A percentile compares a stretch with the other conserved stretches of the same genome.
Conservation (phyloP, 306 rosid genomes). For the Inga laurina region DNA sequence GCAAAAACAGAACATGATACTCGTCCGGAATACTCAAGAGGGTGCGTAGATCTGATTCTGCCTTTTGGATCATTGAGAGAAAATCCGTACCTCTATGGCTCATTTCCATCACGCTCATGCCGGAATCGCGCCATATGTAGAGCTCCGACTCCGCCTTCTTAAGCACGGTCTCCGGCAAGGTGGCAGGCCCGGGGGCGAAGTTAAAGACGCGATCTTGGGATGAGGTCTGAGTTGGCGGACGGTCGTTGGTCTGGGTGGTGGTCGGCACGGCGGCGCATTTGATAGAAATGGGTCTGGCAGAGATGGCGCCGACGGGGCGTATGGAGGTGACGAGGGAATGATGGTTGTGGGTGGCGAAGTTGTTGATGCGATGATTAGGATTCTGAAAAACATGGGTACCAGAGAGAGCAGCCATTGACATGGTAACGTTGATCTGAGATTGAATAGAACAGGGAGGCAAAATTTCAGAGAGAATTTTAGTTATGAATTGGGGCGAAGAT, state of each 20-base stretch:
- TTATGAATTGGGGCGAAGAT: background rate
- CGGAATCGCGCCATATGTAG: constrained; percentile 86
- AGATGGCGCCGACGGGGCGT: constrained; percentile 23
- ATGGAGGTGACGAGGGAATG: constrained; percentile 32
- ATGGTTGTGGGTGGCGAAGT: constrained; percentile 15
- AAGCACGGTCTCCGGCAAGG: constrained; percentile 81
- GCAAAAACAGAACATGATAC: constrained; percentile 81
- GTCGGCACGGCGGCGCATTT: constrained; percentile 55
- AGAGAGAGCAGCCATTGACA: constrained; percentile 64
- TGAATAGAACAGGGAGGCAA: background rate
- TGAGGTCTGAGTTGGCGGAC: constrained; percentile 26
- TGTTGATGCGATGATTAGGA: constrained; percentile 29
- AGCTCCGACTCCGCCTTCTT: constrained; percentile 80
- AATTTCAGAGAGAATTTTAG: background rate
- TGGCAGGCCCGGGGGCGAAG: constrained; percentile 97
- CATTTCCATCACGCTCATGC: constrained; percentile 99
- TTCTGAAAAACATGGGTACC: constrained; percentile 61
- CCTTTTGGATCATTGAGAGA: constrained; percentile 83
- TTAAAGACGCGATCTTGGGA: constrained; percentile 80
- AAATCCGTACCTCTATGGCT: constrained; percentile 93
- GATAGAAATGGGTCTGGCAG: constrained; percentile 51
- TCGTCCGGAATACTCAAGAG: constrained; percentile 65
- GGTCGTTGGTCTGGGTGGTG: constrained; percentile 35
- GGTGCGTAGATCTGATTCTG: constrained; percentile 81
- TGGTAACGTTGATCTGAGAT: constrained; percentile 22